A percentile compares a stretch with the other conserved stretches of the same genome.
Evolutionary conservation across 2,329 filamentous ascomycete genomes (phyloP).

Genomic region (Neocatenulostroma microsporum): DNA sequence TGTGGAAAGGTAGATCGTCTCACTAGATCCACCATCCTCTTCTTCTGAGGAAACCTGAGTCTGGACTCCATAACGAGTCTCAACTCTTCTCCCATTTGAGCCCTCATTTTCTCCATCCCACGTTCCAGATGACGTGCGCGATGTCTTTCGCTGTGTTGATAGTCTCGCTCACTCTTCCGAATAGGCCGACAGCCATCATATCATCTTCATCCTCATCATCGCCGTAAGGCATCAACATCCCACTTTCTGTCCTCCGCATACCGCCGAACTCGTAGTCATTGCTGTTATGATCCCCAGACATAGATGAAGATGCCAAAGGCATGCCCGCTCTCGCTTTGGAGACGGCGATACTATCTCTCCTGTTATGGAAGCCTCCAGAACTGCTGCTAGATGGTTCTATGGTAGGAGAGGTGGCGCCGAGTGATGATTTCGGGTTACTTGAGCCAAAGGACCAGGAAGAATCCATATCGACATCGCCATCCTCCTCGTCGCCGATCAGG

Average conservation of each 20-base stretch:
- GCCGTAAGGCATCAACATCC: conserved; percentile 88
- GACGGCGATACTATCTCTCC: conserved; percentile 31
- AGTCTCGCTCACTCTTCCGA: conserved; percentile 75
- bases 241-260: conserved; percentile 73
- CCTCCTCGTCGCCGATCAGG: conserved; percentile 43
- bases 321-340: conserved; percentile 13
- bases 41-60: neutral
- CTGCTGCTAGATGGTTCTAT: conserved; percentile 48
- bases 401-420: conserved; percentile 17
- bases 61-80: too few species aligned
- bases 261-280: too few species aligned
- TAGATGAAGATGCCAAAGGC: conserved; percentile 15
- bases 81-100: neutral
- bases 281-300: conserved; percentile 33
- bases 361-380: conserved; percentile 30
- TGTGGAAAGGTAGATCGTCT: neutral
- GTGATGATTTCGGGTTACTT: conserved; percentile 27
- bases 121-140: conserved; percentile 58
- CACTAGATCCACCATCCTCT: neutral
- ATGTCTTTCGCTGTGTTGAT: conserved; percentile 59
- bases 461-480: conserved; percentile 9
- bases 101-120: conserved; percentile 51
- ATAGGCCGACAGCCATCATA: conserved; percentile 50
- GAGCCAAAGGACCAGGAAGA: conserved; percentile 29
- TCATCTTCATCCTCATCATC: conserved; percentile 57